Evolutionary conservation across 2,329 filamentous ascomycete species (phyloP).

Genomic region (Curvularia verruculosa): DNA sequence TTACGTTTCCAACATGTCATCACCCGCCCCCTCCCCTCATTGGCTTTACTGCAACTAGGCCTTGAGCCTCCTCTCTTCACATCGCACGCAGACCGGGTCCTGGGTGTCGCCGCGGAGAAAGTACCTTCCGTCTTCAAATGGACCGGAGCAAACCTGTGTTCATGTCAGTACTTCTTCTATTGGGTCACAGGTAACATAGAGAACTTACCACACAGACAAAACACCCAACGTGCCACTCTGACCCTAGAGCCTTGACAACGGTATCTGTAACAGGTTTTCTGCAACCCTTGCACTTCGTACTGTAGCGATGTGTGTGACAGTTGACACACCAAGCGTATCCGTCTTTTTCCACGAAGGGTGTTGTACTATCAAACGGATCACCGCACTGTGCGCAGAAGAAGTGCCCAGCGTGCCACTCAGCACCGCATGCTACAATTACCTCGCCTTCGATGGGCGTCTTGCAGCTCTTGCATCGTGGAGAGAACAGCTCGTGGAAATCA

Average conservation of each 20-base stretch:
- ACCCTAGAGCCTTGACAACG: slow-evolving; percentile 85
- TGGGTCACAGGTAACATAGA: background rate
- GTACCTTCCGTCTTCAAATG: slow-evolving; percentile 67
- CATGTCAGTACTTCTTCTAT: background rate
- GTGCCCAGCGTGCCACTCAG: slow-evolving; percentile 96
- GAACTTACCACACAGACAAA: slow-evolving; percentile 75
- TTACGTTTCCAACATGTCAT: background rate
- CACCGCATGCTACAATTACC: slow-evolving; percentile 88
- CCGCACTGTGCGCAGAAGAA: slow-evolving; percentile 99
- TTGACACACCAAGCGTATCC: slow-evolving; percentile 96
- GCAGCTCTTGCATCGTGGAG: slow-evolving; percentile 92
- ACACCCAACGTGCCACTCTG: slow-evolving; percentile 92
- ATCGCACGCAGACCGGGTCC: slow-evolving; percentile 66
- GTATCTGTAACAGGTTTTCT: slow-evolving; percentile 83
- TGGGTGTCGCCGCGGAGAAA: slow-evolving; percentile 65
- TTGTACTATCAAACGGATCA: slow-evolving; percentile 69
- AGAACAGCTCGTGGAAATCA: slow-evolving; percentile 97
- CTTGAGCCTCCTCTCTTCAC: slow-evolving; percentile 67
- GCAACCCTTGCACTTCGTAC: slow-evolving; percentile 87
- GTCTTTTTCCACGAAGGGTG: slow-evolving; percentile 95
- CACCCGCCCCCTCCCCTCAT: too few species aligned
- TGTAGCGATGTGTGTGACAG: slow-evolving; percentile 90
- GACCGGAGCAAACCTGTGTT: slow-evolving; percentile 62
- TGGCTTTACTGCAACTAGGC: slow-evolving; percentile 46
- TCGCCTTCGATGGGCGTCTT: slow-evolving; percentile 95